Percentiles rank a stretch among this genome's conserved stretches.
Evolutionary conservation across 2,329 filamentous ascomycete genomes (phyloP).

Genomic region (Cladosporium halotolerans): DNA sequence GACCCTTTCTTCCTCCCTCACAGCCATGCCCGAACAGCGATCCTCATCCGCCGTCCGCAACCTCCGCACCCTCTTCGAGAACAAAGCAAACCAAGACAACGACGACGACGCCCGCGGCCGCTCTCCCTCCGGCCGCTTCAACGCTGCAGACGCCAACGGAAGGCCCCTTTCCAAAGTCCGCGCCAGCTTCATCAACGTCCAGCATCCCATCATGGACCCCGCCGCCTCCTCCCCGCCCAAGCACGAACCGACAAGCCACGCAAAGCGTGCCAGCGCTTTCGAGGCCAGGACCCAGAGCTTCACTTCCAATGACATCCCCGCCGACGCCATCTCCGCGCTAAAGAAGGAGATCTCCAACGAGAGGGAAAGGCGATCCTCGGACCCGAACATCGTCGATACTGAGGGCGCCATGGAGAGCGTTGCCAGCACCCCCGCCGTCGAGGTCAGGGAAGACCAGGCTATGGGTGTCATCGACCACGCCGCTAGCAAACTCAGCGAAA

Average conservation of each 20-base stretch:
- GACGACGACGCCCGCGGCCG: constrained; percentile 36
- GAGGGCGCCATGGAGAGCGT: constrained; percentile 38
- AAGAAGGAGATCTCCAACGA: constrained; percentile 37
- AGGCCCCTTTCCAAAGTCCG: constrained; percentile 39
- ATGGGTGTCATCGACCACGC: constrained; percentile 13
- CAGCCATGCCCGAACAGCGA: constrained; percentile 42
- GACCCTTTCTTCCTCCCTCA: not conserved
- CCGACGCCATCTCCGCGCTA: constrained; percentile 31
- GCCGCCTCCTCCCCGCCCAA: not conserved
- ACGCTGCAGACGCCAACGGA: constrained; percentile 18
- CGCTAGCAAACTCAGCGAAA: constrained; percentile 4
- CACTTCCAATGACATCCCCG: constrained; percentile 32
- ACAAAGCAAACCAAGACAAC: constrained; percentile 22
- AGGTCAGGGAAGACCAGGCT: constrained; percentile 21
- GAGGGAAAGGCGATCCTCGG: constrained; percentile 34
- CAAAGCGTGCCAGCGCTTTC: constrained; percentile 10
- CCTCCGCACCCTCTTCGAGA: constrained; percentile 46
- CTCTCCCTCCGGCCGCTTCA: constrained; percentile 27
- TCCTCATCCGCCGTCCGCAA: constrained; percentile 40
- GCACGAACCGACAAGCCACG: constrained; percentile 2
- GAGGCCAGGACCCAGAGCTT: constrained; percentile 32
- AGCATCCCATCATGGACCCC: constrained; percentile 4
- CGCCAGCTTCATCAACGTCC: constrained; percentile 35
- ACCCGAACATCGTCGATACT: constrained; percentile 31
- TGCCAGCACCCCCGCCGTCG: constrained; percentile 29